phyloP scores from a whole-genome alignment of 352 stramenopile species.

The Phytophthora rubi region DNA sequence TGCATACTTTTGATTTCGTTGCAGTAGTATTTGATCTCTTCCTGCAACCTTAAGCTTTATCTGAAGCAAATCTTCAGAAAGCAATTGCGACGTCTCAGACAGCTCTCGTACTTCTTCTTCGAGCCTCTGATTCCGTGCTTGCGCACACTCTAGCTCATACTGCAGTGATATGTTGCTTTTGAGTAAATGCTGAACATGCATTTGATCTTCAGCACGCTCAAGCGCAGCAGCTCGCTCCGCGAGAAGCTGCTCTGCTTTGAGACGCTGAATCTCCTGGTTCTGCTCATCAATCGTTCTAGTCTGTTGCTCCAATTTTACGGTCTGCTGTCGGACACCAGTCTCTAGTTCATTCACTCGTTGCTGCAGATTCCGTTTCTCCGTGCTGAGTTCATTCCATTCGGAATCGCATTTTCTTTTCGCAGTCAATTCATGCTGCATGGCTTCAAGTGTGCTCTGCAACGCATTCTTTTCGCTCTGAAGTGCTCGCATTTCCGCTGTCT shows the following conservation, averaged over 20 bases:
- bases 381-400: conserved; percentile 8
- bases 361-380: conserved; percentile 13
- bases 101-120: conserved; percentile 13
- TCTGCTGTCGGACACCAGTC: conserved; percentile 13
- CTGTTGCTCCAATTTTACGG: conserved; percentile 25
- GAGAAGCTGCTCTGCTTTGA: conserved; percentile 18
- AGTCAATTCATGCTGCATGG: conserved; percentile 24
- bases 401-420: conserved; percentile 10
- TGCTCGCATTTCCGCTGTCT: background rate
- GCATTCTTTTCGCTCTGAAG: conserved; percentile 18
- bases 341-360: conserved; percentile 14
- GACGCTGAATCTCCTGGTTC: conserved; percentile 33
- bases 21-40: conserved; percentile 11
- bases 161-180: conserved; percentile 37
- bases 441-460: conserved; percentile 6
- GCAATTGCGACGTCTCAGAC: conserved; percentile 24
- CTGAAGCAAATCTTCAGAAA: conserved; percentile 32
- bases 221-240: conserved; percentile 3
- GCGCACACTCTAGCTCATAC: conserved; percentile 19
- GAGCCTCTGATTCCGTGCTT: background rate
- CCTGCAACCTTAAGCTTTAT: background rate
- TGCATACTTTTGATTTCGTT: conserved; percentile 35
- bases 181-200: conserved; percentile 42
- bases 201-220: conserved; percentile 32
- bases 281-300: conserved; percentile 31